Base-by-base conservation (phyloP, 805 yeast species). In the Myxozyma monticola region DNA sequence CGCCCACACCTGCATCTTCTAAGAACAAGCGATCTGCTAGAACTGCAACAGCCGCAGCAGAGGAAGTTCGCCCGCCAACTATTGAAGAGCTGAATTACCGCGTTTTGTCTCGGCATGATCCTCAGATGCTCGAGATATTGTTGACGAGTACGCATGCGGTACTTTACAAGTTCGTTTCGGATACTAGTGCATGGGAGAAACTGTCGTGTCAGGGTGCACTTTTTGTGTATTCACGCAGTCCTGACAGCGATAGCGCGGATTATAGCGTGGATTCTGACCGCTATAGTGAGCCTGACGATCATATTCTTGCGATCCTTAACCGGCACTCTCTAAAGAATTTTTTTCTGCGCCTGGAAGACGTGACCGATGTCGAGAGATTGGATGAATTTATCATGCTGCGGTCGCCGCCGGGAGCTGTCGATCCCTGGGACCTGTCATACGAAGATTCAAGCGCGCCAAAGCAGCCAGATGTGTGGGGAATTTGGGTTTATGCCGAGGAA, bases 141-240 rank as follows among this genome's bases (percentile, higher is more conserved):
- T 63, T 62, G 55, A 62, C 68, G n/a, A 68, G 74, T 5, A 57
- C 73, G 2, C 69, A 71, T 26, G 71, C 75, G 53, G 70, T 68
- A 24, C 69, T 71, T 8, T 71, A 71, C 60, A 60, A 67, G 55
- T 72, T 65, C 56, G 62, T 67, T 41, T 40, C 63, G 14, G 63
- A 53, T 9, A 38, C 54, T 2, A 65, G 62, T 17, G 65, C 63
- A 49, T 71, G 75, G 75, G 70, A 68, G 34, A 71, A 69, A 57
- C 52, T 62, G 24, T 56, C 68, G 45, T 65, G 64, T 47, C 71
- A 69, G 51, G 75, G 75, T 12, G 62, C 72, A 1, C 40, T 71
- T 42, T 70, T 72, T 48, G 61, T 71, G 4, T 71, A 71, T 53
- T 67, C 71, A 3, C 59, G 75, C 3, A 54, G 51, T 2, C 22